Base-by-base conservation (phyloP, 495 filamentous ascomycete species). In the Daldinia decipiens region DNA sequence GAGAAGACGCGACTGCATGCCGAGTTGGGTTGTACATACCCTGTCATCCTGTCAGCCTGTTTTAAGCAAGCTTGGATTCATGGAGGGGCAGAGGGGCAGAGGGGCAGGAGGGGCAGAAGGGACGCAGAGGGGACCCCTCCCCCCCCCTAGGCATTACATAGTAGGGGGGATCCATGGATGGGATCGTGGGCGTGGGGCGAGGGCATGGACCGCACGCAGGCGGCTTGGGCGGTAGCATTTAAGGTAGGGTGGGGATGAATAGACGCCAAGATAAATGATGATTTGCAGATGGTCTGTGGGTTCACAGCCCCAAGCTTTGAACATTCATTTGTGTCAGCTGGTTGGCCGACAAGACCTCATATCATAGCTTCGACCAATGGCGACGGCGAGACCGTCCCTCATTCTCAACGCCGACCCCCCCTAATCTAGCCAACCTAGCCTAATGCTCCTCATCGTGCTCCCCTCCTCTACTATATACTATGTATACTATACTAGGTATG, bases 271-370 rank as follows among this genome's bases (percentile, higher is more conserved):
- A 66, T 50, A 34, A 59, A 51, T 71, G 55, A 70, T 76, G 73
- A 77, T 77, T 77, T 66, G 75, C 70, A 70, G 73, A 74, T 63
- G 65, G 70, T 77, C 70, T 77, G 65, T 72, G 75, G 70, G 71
- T 70, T 67, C 73, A 67, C 67, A 73, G 67, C 64, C 62, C 66
- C 72, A 65, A 70, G 56, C 60, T 65, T 29, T 59, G 56, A 47
- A 71, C 65, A 47, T 61, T 68, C 67, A 70, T 52, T 52, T 5
- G 73, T 77, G 75, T 77, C 75, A 77, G 73, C 75, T 77, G 75
- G 75, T 77, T 77, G 75, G 75, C 62, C 67, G 60, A 70, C 73
- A 55, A 71, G 73, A 75, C 73, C 64, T 77, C 73, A 68, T 70
- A 47, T 66, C 67, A 73, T 68, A 69, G 60, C 70, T 59, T 57